These are phyloP conservation scores for Xylaria bambusicola DNA, from an alignment of 495 filamentous ascomycete genomes.

Conservation along the genomic window DNA sequence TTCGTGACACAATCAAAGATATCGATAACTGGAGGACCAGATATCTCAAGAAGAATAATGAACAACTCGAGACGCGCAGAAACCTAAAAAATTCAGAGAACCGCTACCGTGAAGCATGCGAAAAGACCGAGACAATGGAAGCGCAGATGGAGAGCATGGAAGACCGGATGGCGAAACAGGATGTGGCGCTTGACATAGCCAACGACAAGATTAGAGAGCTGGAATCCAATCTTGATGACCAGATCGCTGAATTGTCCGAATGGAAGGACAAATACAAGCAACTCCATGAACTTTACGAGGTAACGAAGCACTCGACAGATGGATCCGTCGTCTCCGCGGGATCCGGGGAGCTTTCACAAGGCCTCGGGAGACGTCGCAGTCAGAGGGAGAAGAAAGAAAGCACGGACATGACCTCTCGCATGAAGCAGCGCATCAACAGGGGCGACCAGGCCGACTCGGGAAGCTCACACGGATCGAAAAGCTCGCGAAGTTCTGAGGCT, in stretches of 20 bases:
- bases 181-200: slow-evolving; percentile 8
- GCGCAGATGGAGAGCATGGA: slow-evolving; percentile 3
- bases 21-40: slow-evolving; percentile 28
- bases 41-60: slow-evolving; percentile 25
- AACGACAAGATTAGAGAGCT: slow-evolving; percentile 23
- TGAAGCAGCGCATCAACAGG: slow-evolving; percentile 22
- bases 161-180: slow-evolving; percentile 15
- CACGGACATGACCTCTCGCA: slow-evolving; percentile 15
- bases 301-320: slow-evolving; percentile 17
- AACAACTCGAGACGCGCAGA: slow-evolving; percentile 26
- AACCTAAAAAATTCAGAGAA: slow-evolving; percentile 18
- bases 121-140: slow-evolving; percentile 17
- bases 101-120: slow-evolving; percentile 26
- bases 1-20: slow-evolving; percentile 31
- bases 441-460: slow-evolving; percentile 8
- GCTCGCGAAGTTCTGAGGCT: slow-evolving; percentile 12
- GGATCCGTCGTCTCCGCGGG: slow-evolving; percentile 23
- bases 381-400: slow-evolving; percentile 20
- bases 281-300: slow-evolving; percentile 20
- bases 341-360: slow-evolving; percentile 25
- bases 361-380: slow-evolving; percentile 15
- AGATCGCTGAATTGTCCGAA: neutral
- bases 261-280: slow-evolving; percentile 20
- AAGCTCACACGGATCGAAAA: slow-evolving; percentile 20
- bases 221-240: neutral